phyloP scores from a whole-genome alignment of 257 asterid species.

The Gardenia jasminoides region DNA sequence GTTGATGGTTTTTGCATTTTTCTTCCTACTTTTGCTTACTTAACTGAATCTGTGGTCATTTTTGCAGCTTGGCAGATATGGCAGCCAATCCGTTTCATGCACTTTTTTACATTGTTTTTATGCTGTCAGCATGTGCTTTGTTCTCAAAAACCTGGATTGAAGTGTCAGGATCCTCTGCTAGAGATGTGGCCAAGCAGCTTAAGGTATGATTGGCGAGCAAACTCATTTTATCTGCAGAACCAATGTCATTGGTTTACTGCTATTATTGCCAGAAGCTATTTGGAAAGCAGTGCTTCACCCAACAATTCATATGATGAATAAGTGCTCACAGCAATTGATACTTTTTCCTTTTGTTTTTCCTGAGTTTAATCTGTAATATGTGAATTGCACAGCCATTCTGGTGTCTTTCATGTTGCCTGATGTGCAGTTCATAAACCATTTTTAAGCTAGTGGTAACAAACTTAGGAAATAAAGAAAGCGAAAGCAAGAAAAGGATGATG shows the following conservation, averaged over 20 bases:
- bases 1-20: neutral
- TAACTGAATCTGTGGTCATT: neutral
- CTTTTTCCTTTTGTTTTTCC: neutral
- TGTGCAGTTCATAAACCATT: neutral
- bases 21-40: neutral
- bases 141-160: conserved; percentile 93
- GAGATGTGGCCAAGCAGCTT: conserved; percentile 86
- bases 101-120: conserved; percentile 69
- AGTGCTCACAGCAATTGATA: neutral
- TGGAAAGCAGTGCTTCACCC: neutral
- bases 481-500: neutral
- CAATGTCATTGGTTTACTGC: neutral
- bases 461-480: neutral
- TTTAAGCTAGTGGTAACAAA: neutral
- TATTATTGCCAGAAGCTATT: neutral
- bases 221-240: neutral
- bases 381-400: neutral
- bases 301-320: neutral
- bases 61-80: conserved; percentile 58
- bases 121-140: conserved; percentile 88
- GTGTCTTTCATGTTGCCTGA: neutral
- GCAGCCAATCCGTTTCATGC: conserved; percentile 88
- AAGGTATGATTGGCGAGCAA: conserved; percentile 44
- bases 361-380: neutral
- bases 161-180: conserved; percentile 91